Percentiles rank a stretch among this genome's conserved stretches.
phyloP scores from a whole-genome alignment of 75 land plant species.

The Picea sitchensis region DNA sequence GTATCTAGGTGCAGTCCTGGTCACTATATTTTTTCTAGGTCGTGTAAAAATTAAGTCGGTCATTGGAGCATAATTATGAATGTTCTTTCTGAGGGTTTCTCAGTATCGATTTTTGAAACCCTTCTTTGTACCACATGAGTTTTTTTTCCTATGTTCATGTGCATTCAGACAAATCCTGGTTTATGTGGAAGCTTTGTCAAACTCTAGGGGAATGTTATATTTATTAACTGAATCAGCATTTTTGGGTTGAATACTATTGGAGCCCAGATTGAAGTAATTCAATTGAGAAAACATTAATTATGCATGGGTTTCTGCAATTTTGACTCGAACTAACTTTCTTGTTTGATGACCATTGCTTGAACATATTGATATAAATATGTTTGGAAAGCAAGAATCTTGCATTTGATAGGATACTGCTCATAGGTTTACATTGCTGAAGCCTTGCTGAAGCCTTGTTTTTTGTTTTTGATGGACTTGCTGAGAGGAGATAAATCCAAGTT shows the following conservation, averaged over 20 bases:
- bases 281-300: too few relatives aligned
- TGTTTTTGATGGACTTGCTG: too few relatives aligned
- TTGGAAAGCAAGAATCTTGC: too few relatives aligned
- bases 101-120: background rate
- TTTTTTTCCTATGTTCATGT: background rate
- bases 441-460: too few relatives aligned
- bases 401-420: too few relatives aligned
- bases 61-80: background rate
- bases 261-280: background rate
- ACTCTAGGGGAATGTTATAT: background rate
- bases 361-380: too few relatives aligned
- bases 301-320: too few relatives aligned
- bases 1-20: background rate
- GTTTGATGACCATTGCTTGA: too few relatives aligned
- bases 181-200: background rate
- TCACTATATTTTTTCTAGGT: background rate
- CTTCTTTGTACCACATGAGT: background rate
- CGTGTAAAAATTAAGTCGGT: slow-evolving; percentile 9
- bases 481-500: too few relatives aligned
- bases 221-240: slow-evolving; percentile 1
- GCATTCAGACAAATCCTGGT: background rate
- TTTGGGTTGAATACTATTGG: slow-evolving; percentile 1
- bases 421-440: too few relatives aligned
- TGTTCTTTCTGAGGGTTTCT: slow-evolving; percentile 9
- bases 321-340: too few relatives aligned